Evolutionary conservation across 352 stramenopile species (phyloP), one percentile per base, ranked within the genome.

Genomic region (Phytophthora ohioensis): DNA sequence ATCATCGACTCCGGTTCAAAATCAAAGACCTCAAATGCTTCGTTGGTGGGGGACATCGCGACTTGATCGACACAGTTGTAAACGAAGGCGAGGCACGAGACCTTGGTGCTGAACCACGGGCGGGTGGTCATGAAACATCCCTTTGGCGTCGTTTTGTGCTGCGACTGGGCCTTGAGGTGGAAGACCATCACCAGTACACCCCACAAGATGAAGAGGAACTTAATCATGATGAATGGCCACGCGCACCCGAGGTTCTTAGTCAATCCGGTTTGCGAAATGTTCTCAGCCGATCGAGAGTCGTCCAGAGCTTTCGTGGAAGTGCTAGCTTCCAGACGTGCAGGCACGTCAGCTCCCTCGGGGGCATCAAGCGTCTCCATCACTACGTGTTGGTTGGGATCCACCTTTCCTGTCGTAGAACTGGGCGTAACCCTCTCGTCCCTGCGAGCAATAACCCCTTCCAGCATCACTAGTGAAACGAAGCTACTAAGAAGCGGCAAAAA

Each of bases 101-200:
- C 57, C 7, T 75, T 75, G 30, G 67, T 47, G 48, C 41, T 71
- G 42, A 75, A 66, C 67, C 67, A 75, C 27, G 67, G 67, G 1
- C 42, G 67, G 12, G 67, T 75, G 4, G 56, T 35, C 2, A 27
- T 45, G 55, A 71, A 66, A 42, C 67, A 75, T 2, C 67, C 67
- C 7, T 39, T 39, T n/a, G 62, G 67, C 11, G 32, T 49, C 2
- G 34, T 63, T 36, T 71, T 75, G 61, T 66, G 61, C 17, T 58
- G 32, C 6, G 55, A 63, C 27, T 67, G 61, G 32, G 67, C 67
- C 38, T 67, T 61, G 46, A 71, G 35, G 55, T 75, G 67, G 48
- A 75, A 63, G 0, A 34, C 67, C 3, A 75, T 36, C 9, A 75
- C 61, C 1, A 75, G 51, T 1, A 69, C 30, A 1, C 67, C 67